Base-by-base conservation (phyloP, 768 basidiomycete species). In the Termitomyces eurrhizus region DNA sequence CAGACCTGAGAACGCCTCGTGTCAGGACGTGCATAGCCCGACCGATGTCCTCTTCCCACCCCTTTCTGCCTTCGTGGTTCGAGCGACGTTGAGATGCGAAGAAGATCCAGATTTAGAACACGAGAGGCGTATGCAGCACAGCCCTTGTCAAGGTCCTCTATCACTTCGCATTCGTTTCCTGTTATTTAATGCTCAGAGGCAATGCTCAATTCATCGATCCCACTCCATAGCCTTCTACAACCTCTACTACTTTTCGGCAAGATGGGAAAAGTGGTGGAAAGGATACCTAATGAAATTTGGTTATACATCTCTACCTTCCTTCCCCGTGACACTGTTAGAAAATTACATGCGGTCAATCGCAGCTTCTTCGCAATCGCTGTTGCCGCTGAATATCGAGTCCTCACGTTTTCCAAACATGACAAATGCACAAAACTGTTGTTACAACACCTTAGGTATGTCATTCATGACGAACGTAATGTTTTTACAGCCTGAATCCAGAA, bases 241-340 rank as follows among this genome's bases (percentile, higher is more conserved):
- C 7, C 4, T 5, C 29, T 16, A 3, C 24, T 8, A 13, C 16
- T 18, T 21, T 24, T 26, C 37, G 14, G 5, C 29, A 4, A 4
- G 4, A 64, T 64, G 62, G 62, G 52, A 8, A 60, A 52, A 32
- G 46, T 56, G 2, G 26, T 61, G 0, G 57, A 63, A 16, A 60
- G 57, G 44, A 58, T 57, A 6, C 69, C 69, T 24, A 64, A 65
- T 51, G 68, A 70, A n/a, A 56, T 72, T 39, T 70, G 69, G 71
- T 50, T 51, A 32, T 29, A 62, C 39, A 62, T 71, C 26, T 58
- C 65, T 14, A 53, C 57, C 32, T 71, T 61, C 57, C 54, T 72
- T 8, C 65, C 70, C 18, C 50, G 58, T 7, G 41, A 64, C 24
- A 59, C 62, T 39, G 52, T 70, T 24, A 35, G 48, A 52, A 63